Conservation (phyloP, 805 yeast species). For the Wickerhamomyces ciferrii region DNA sequence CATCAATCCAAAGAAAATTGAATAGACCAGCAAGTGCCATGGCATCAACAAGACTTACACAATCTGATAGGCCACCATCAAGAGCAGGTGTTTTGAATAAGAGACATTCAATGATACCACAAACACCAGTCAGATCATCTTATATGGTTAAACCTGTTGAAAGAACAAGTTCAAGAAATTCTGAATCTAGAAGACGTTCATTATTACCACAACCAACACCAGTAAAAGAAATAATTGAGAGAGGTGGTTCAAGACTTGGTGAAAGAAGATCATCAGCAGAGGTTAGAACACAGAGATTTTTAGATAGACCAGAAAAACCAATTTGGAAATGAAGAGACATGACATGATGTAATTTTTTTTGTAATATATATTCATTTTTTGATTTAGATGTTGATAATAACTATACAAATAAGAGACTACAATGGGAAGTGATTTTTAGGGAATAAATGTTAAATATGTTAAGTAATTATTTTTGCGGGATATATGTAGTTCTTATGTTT, state of each 20-base stretch:
- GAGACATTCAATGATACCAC: conserved; percentile 19
- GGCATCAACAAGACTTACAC: conserved; percentile 10
- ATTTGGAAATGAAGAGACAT: not conserved
- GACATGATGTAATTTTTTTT: not conserved
- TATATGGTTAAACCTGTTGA: not conserved
- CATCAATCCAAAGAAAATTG: conserved; percentile 2
- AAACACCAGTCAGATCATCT: conserved; percentile 12
- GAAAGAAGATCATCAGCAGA: not conserved
- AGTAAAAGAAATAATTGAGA: conserved; percentile 15
- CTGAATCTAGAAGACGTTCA: conserved; percentile 7
- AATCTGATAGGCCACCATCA: conserved; percentile 7
- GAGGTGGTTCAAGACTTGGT: conserved; percentile 9
- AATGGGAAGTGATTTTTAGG: not conserved
- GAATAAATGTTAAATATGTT: not conserved
- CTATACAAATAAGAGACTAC: not conserved
- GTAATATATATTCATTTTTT: not conserved
- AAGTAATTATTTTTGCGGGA: no score
- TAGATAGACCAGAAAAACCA: not conserved
- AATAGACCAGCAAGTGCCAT: conserved; percentile 15
- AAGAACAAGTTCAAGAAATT: conserved; percentile 1
- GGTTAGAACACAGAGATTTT: not conserved
- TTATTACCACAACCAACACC: conserved; percentile 23
- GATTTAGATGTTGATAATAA: not conserved
- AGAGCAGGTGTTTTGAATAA: conserved; percentile 5
- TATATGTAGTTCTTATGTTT: not conserved